phyloP scores from a whole-genome alignment of 805 yeast genomes.

The Lipomyces spencermartinsiae region DNA sequence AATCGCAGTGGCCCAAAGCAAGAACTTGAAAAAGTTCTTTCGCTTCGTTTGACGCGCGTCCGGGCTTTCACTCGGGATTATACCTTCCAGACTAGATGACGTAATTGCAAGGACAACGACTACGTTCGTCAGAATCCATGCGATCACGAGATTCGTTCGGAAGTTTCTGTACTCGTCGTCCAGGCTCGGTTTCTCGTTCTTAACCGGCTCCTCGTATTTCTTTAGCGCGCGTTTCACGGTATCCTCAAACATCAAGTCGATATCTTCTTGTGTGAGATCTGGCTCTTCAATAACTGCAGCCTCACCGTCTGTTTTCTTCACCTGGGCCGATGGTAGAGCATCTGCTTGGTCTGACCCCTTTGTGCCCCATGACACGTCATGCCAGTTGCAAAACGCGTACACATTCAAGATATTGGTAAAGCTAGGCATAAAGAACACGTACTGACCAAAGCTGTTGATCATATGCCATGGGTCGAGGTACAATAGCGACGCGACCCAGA shows the following conservation, averaged over 20 bases:
- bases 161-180: conserved; percentile 51
- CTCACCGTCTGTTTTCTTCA: conserved; percentile 59
- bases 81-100: conserved; percentile 45
- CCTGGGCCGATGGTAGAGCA: conserved; percentile 59
- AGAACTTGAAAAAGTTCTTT: conserved; percentile 53
- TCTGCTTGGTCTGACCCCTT: conserved; percentile 64
- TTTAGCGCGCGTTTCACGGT: conserved; percentile 60
- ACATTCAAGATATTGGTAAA: conserved; percentile 64
- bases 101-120: conserved; percentile 49
- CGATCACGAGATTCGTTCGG: conserved; percentile 50
- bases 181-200: conserved; percentile 33
- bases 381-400: conserved; percentile 73
- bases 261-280: conserved; percentile 57
- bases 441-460: conserved; percentile 48
- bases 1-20: conserved; percentile 68
- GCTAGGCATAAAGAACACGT: conserved; percentile 59
- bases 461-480: conserved; percentile 72
- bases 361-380: conserved; percentile 79
- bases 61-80: conserved; percentile 18
- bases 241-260: conserved; percentile 57
- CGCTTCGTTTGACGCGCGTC: conserved; percentile 34
- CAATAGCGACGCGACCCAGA: conserved; percentile 62
- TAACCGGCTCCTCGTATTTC: conserved; percentile 53
- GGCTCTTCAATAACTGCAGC: conserved; percentile 60
- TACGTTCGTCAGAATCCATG: conserved; percentile 51